These are phyloP conservation scores for Tetrastigma voinierianum DNA, from an alignment of 164 flowering plant genomes.

Conservation along the genomic window DNA sequence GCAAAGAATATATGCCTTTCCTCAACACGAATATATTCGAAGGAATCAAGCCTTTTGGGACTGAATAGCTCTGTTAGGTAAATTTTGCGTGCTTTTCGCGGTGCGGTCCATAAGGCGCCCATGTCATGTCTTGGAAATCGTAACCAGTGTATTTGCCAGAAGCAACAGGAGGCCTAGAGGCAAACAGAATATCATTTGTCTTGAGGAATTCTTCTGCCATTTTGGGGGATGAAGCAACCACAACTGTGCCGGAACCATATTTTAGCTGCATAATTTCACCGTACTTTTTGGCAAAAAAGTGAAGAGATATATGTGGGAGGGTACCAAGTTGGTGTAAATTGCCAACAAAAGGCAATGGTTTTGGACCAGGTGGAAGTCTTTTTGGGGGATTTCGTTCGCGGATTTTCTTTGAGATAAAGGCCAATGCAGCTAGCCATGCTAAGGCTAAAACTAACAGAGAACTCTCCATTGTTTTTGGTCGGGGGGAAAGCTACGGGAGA, in stretches of 20 bases:
- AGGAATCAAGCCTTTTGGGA: conserved; percentile 23
- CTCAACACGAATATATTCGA: conserved; percentile 20
- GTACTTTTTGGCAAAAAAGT: conserved; percentile 20
- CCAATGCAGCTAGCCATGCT: no score
- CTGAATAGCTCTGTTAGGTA: no score
- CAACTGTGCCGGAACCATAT: conserved; percentile 20
- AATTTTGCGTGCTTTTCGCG: no score
- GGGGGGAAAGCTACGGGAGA: no score
- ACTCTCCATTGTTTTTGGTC: no score
- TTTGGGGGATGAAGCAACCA: conserved; percentile 20
- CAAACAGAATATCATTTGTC: conserved; percentile 19
- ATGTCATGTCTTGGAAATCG: conserved; percentile 13
- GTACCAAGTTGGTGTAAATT: conserved; percentile 28
- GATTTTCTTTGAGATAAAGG: no score
- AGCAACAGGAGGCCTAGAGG: conserved; percentile 19
- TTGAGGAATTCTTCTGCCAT: conserved; percentile 19
- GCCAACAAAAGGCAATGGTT: conserved; percentile 31
- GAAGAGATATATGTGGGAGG: conserved; percentile 30
- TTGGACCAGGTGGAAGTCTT: conserved; percentile 29
- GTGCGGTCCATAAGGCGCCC: no score
- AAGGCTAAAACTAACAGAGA: no score
- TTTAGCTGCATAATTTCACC: conserved; percentile 23
- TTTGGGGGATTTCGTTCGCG: conserved; percentile 1
- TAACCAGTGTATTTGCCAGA: conserved; percentile 28
- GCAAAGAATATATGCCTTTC: conserved; percentile 10